Conservation (phyloP, 257 asterid species). For the Salvia splendens region DNA sequence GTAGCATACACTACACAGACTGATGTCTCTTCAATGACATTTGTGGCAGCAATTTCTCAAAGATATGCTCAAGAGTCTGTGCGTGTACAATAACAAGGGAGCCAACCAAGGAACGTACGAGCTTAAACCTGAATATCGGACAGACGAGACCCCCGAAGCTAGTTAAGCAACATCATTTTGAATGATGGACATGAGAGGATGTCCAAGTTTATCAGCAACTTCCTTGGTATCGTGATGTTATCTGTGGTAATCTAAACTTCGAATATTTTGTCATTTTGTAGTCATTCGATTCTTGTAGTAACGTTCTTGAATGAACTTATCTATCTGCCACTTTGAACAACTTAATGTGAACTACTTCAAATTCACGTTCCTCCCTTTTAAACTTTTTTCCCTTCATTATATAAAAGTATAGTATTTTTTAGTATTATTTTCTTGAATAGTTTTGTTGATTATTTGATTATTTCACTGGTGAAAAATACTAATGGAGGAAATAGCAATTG, state of each 20-base stretch:
- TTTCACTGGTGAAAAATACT: not conserved
- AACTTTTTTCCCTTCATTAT: no score
- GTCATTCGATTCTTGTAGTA: not conserved
- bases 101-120: conserved; percentile 88
- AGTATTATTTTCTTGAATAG: not conserved
- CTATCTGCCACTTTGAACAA: no score
- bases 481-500: not conserved
- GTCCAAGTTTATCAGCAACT: not conserved
- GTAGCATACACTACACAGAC: not conserved
- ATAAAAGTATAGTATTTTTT: no score
- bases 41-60: conserved; percentile 79
- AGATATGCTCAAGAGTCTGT: conserved; percentile 82
- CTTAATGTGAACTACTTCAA: not conserved
- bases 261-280: not conserved
- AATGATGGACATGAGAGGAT: not conserved
- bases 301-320: no score
- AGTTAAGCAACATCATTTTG: conserved; percentile 20
- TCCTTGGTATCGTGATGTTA: not conserved
- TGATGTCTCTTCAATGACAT: conserved; percentile 2
- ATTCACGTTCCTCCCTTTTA: not conserved
- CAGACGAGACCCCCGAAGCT: conserved; percentile 47
- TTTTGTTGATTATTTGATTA: not conserved
- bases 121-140: conserved; percentile 85
- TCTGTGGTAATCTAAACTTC: not conserved
- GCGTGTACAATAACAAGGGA: conserved; percentile 86